Percentiles rank a stretch among this genome's conserved stretches.
These are phyloP conservation scores for Coniella vitis DNA, from an alignment of 2,329 filamentous ascomycete species.

Conservation along the genomic window DNA sequence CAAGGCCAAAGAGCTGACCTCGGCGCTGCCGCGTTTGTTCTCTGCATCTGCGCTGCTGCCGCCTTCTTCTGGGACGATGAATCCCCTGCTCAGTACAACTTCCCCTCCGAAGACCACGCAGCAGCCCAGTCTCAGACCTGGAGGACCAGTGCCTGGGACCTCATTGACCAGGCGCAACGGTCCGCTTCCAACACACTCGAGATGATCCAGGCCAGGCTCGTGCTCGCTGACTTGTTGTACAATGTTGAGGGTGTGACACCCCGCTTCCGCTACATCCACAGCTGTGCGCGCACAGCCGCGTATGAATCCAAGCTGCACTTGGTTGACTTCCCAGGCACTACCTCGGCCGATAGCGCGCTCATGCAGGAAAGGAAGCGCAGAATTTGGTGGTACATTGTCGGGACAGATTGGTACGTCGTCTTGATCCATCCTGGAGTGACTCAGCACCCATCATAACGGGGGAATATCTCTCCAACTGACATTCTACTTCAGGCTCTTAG, in stretches of 20 bases:
- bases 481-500: slow-evolving; percentile 27
- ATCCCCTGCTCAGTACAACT: slow-evolving; percentile 2
- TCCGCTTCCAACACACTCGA: slow-evolving; percentile 26
- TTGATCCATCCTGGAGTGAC: too few relatives aligned
- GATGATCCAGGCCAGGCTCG: slow-evolving; percentile 29
- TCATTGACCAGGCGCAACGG: slow-evolving; percentile 29
- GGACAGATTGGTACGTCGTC: slow-evolving; percentile 29
- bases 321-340: slow-evolving; percentile 27
- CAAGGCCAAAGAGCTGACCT: slow-evolving; percentile 13
- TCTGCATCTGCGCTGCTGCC: slow-evolving; percentile 23
- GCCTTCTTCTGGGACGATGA: slow-evolving; percentile 23
- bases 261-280: slow-evolving; percentile 26
- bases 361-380: slow-evolving; percentile 32
- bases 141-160: slow-evolving; percentile 28
- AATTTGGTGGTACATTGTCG: slow-evolving; percentile 38
- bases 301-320: slow-evolving; percentile 33
- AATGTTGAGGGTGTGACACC: slow-evolving; percentile 31
- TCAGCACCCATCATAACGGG: neutral
- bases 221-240: slow-evolving; percentile 32
- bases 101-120: slow-evolving; percentile 18
- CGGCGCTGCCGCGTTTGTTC: slow-evolving; percentile 21
- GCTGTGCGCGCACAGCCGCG: slow-evolving; percentile 23
- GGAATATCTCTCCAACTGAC: neutral
- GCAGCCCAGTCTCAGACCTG: slow-evolving; percentile 20
- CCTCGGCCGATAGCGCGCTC: slow-evolving; percentile 19